Evolutionary conservation across 192 early-diverging fungal species (phyloP).

Genomic region (Umbelopsis vinacea): DNA sequence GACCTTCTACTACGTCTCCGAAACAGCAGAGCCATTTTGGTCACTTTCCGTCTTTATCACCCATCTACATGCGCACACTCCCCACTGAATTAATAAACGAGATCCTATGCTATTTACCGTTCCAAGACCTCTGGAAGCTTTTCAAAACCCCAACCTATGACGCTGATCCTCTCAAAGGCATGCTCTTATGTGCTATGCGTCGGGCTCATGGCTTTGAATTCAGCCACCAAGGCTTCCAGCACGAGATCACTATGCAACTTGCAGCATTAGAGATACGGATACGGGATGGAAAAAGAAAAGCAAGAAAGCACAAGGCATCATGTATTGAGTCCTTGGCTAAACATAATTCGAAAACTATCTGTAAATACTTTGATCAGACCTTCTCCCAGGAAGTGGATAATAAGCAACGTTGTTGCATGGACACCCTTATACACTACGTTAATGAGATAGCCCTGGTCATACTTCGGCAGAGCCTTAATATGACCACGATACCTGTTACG

Average conservation of each 20-base stretch:
- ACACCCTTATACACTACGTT: background rate
- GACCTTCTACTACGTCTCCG: background rate
- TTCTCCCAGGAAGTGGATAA: background rate
- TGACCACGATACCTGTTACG: background rate
- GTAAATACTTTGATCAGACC: background rate
- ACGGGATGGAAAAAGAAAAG: background rate
- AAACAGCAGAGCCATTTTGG: background rate
- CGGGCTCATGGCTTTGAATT: background rate
- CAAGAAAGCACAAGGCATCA: background rate
- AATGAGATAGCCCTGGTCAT: background rate
- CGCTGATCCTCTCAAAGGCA: background rate
- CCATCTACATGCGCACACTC: background rate
- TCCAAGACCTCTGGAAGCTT: conserved; percentile 3
- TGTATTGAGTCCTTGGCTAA: background rate
- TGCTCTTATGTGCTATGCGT: background rate
- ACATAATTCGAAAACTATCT: conserved; percentile 1
- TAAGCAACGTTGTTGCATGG: background rate
- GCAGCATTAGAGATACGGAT: background rate
- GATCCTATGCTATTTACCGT: conserved; percentile 7
- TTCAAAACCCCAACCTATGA: background rate
- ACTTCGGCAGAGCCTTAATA: conserved; percentile 2
- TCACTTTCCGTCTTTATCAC: background rate
- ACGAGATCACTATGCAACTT: conserved; percentile 6
- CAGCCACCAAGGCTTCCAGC: background rate
- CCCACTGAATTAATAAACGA: conserved; percentile 17